Evolutionary conservation across 768 basidiomycete genomes (phyloP), one percentile per base, ranked within the genome.

Genomic region (Ramaria sp.): DNA sequence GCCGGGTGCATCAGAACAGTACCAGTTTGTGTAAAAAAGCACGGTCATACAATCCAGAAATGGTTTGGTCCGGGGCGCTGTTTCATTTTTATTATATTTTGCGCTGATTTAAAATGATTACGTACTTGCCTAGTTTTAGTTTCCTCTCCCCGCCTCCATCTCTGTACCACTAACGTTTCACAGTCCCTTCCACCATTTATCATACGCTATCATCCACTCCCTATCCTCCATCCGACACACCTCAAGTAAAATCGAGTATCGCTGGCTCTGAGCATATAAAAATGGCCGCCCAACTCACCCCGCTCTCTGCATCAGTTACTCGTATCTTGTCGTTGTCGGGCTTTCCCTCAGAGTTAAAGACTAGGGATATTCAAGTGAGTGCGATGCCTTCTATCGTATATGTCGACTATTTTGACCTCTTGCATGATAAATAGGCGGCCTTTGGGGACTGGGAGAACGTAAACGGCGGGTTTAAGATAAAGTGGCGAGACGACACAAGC

Each of bases 401-500:
- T 43, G 42, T 4, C 9, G 2, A 6, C 9, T n/a, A 43, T 43
- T 2, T 45, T 57, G 43, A 56, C 30, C 10, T 22, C 6, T 33
- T 12, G 3, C 20, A 20, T 53, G 13, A 15, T 39, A 27, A 20
- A 1, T 9, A 97, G 67, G 67, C 77, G 43, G 88, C 91, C 46
- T 96, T 98, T 70, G 75, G 84, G 51, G 91, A 93, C 46, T 98
- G 87, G 80, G 92, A 96, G 65, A 78, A 73, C 59, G 74, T 84
- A 53, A 81, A 76, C 57, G 96, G 95, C 30, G 96, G 96, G 22
- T 96, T 95, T 76, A 92, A 94, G 78, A 94, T 99, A 69, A 99
- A 99, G 70, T 99, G 96, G 96, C 80, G 83, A 64, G 94, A 99
- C 70, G 96, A 99, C 71, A 92, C 91, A 38, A 94, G 89, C 67